These are phyloP conservation scores for Suillus plorans DNA, from an alignment of 768 basidiomycete species.

Conservation along the genomic window DNA sequence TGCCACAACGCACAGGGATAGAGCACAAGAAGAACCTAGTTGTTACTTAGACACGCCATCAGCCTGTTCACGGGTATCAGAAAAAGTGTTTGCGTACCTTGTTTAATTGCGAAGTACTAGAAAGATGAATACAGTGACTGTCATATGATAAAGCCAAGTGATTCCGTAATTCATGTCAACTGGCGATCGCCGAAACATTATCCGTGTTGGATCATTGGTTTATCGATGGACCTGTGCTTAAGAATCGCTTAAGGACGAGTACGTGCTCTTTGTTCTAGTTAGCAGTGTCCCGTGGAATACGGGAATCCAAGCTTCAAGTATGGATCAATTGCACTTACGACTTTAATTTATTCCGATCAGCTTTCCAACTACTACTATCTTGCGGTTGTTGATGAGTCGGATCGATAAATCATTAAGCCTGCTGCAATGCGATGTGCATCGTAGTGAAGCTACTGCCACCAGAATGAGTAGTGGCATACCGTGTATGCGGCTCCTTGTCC, in stretches of 20 bases:
- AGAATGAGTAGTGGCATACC: background rate
- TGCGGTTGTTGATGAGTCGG: too few species aligned
- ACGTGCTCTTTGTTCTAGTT: background rate
- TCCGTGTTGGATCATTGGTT: background rate
- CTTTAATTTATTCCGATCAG: background rate
- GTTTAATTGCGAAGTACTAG: too few species aligned
- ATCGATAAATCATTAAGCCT: too few species aligned
- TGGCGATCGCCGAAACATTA: background rate
- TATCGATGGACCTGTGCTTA: background rate
- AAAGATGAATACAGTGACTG: too few species aligned
- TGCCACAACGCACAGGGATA: background rate
- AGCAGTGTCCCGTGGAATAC: background rate
- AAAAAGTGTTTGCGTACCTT: background rate
- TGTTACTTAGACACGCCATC: background rate
- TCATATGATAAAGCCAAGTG: background rate
- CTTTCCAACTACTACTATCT: background rate
- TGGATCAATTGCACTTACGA: background rate
- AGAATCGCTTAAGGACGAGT: background rate
- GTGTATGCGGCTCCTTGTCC: background rate
- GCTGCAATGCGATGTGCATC: too few species aligned
- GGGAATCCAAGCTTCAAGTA: background rate
- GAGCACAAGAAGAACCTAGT: background rate
- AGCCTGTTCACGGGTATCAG: background rate
- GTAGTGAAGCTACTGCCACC: background rate
- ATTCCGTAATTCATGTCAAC: background rate